phyloP scores from a whole-genome alignment of 2,329 filamentous ascomycete species.

The Colletotrichum incanum region DNA sequence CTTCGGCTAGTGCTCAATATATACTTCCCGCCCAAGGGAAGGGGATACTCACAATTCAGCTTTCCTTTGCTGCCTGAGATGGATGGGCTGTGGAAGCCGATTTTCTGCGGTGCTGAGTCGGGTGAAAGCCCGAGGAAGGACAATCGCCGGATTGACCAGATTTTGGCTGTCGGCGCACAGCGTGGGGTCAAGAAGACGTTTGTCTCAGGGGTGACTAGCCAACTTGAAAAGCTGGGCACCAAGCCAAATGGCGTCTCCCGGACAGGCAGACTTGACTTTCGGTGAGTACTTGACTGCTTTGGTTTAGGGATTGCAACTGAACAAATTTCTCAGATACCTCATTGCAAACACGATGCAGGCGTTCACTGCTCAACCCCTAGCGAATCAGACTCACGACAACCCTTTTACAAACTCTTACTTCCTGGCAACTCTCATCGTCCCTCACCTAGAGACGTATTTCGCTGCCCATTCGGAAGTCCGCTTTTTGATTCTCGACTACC shows the following conservation, averaged over 20 bases:
- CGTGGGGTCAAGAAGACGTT: constrained; percentile 67
- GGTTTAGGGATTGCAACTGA: too few relatives aligned
- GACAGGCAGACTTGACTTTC: constrained; percentile 72
- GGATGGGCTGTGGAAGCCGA: constrained; percentile 67
- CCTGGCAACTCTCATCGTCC: constrained; percentile 72
- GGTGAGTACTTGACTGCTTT: constrained; percentile 57
- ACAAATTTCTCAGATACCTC: constrained; percentile 64
- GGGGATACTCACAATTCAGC: constrained; percentile 64
- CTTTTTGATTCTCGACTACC: constrained; percentile 73
- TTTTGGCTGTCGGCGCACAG: constrained; percentile 73
- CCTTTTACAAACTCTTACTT: constrained; percentile 69
- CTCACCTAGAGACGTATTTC: constrained; percentile 74
- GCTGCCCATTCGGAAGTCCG: constrained; percentile 66
- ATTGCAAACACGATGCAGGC: constrained; percentile 74
- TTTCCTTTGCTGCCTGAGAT: constrained; percentile 65
- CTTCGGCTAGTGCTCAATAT: constrained; percentile 67
- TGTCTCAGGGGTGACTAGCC: constrained; percentile 62
- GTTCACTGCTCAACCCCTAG: constrained; percentile 66
- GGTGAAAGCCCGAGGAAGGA: constrained; percentile 49
- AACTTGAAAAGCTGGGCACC: constrained; percentile 69
- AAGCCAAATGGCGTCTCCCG: constrained; percentile 65
- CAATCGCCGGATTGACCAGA: constrained; percentile 65
- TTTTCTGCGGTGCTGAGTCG: constrained; percentile 60
- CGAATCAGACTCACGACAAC: constrained; percentile 67
- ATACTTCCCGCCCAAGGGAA: constrained; percentile 65